phyloP scores from a whole-genome alignment of 116 monocot species.

The Papilionanthe hybrid region DNA sequence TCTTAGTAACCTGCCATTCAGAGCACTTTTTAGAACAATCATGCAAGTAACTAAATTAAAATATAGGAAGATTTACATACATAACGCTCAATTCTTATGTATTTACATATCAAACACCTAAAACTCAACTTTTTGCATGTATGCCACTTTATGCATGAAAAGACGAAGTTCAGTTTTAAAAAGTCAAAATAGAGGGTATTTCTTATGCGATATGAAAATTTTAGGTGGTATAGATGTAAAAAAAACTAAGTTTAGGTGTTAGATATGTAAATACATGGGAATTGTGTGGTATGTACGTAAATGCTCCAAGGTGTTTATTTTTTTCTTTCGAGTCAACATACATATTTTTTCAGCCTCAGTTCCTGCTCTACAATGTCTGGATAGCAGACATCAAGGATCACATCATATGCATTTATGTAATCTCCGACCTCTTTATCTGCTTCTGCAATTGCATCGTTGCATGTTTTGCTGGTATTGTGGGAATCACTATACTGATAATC shows the following conservation, averaged over 20 bases:
- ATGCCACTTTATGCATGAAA: too few relatives aligned
- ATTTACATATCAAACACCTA: too few relatives aligned
- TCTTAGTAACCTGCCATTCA: conserved; percentile 62
- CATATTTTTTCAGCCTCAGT: conserved; percentile 69
- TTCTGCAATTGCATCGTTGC: conserved; percentile 57
- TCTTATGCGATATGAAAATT: too few relatives aligned
- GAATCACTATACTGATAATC: conserved; percentile 47
- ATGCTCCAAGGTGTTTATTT: not conserved
- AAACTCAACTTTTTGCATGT: too few relatives aligned
- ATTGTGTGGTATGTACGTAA: too few relatives aligned
- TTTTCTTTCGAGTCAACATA: conserved; percentile 27
- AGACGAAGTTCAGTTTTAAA: too few relatives aligned
- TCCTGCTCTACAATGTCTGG: conserved; percentile 86
- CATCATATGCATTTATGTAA: conserved; percentile 84
- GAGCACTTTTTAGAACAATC: not conserved
- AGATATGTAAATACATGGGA: too few relatives aligned
- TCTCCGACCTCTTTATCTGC: conserved; percentile 70
- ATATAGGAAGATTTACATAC: too few relatives aligned
- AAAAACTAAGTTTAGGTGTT: too few relatives aligned
- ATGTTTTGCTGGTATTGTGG: conserved; percentile 60
- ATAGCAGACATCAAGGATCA: conserved; percentile 93
- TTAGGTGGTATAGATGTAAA: too few relatives aligned
- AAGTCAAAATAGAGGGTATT: too few relatives aligned
- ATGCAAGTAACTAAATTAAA: not conserved
- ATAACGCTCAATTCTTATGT: too few relatives aligned